Evolutionary conservation across 441 rosid genomes (phyloP).

Genomic region (Arabidopsis lyrata): DNA sequence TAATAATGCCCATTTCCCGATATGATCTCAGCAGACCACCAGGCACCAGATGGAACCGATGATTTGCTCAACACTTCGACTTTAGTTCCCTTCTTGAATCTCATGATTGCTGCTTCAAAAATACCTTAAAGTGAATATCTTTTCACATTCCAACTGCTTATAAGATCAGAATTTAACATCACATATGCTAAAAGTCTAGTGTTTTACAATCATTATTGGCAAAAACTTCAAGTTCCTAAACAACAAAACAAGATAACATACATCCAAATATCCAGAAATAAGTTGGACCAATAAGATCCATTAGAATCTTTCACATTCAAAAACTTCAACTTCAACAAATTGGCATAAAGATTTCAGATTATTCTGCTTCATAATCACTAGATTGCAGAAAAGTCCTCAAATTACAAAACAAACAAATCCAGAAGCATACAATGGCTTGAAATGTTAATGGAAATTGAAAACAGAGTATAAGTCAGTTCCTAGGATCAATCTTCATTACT

Average conservation of each 20-base stretch:
- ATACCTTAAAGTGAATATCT: constrained; percentile 1
- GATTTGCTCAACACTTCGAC: constrained; percentile 74
- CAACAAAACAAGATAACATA: constrained; percentile 17
- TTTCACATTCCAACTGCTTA: constrained; percentile 1
- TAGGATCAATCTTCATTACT: constrained; percentile 49
- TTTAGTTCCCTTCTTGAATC: constrained; percentile 66
- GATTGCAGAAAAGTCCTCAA: constrained; percentile 32
- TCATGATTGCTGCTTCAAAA: constrained; percentile 51
- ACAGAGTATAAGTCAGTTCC: background rate
- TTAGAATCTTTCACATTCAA: background rate
- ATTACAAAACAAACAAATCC: constrained; percentile 6
- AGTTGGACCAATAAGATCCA: constrained; percentile 18
- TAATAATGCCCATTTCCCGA: constrained; percentile 70
- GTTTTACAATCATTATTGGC: background rate
- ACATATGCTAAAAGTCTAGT: background rate
- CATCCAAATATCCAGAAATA: background rate
- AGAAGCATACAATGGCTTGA: constrained; percentile 3
- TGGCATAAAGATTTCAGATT: constrained; percentile 21
- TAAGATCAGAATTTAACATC: background rate
- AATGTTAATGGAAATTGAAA: constrained; percentile 16
- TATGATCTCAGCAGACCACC: constrained; percentile 82
- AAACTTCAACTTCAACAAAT: constrained; percentile 34
- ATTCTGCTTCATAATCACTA: constrained; percentile 34
- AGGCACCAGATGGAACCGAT: constrained; percentile 66
- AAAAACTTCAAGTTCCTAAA: constrained; percentile 16